Conservation (phyloP, 768 basidiomycete species). For the Agaricus blazei region DNA sequence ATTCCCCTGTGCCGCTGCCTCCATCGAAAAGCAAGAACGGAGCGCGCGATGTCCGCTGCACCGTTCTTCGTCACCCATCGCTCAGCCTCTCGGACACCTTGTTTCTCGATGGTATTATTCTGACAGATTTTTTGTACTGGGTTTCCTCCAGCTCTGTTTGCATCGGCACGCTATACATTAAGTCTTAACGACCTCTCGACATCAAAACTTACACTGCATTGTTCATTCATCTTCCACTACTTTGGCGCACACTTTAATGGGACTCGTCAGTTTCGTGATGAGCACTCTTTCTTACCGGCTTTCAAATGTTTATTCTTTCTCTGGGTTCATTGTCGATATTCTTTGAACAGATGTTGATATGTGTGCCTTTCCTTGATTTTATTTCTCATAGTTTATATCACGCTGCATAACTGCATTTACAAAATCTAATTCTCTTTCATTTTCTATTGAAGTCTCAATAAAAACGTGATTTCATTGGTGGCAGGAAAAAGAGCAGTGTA, state of each 20-base stretch:
- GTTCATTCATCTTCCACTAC: neutral
- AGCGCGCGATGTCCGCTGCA: too few relatives aligned
- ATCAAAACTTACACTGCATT: neutral
- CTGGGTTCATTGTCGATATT: neutral
- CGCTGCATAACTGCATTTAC: neutral
- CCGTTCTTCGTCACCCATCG: too few relatives aligned
- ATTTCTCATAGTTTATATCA: neutral
- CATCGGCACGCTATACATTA: neutral
- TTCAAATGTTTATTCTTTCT: neutral
- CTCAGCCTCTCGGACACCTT: too few relatives aligned
- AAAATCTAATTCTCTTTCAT: neutral
- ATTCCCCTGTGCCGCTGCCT: too few relatives aligned
- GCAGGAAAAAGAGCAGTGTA: too few relatives aligned
- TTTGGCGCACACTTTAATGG: neutral
- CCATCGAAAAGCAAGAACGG: too few relatives aligned
- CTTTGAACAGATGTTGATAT: neutral
- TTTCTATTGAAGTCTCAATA: neutral
- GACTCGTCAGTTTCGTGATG: too few relatives aligned
- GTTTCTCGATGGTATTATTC: too few relatives aligned
- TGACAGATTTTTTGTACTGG: neutral
- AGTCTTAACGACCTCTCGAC: neutral
- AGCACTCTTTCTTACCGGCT: neutral
- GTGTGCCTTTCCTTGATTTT: neutral
- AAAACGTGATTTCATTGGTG: too few relatives aligned
- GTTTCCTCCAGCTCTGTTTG: neutral